These are phyloP conservation scores for Colletotrichum gloeosporioides DNA, from an alignment of 2,329 filamentous ascomycete genomes.

Conservation along the genomic window DNA sequence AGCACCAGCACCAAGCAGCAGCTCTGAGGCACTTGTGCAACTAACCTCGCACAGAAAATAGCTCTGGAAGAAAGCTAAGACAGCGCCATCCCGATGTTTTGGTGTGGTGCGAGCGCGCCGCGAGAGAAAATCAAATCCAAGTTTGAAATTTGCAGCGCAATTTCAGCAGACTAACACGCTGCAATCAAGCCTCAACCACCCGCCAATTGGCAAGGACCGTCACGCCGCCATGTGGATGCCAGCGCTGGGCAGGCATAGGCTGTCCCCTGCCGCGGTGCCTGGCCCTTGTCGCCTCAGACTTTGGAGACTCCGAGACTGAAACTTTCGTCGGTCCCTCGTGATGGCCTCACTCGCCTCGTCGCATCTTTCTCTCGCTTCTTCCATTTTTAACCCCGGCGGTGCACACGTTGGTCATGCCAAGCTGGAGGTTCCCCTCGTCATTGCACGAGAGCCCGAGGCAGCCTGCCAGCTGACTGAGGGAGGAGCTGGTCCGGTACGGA, in stretches of 20 bases:
- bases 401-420: not conserved
- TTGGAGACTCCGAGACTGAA: constrained; percentile 9
- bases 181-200: not conserved
- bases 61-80: not conserved
- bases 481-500: not conserved
- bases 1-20: not conserved
- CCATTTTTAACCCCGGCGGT: not conserved
- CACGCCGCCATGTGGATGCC: not conserved
- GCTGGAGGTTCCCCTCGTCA: not conserved
- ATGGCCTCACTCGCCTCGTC: constrained; percentile 19
- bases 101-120: not conserved
- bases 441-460: not conserved
- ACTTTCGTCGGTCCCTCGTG: constrained; percentile 15
- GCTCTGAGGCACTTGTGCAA: not conserved
- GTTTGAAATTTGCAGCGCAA: not conserved
- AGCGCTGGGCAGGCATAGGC: not conserved
- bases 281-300: constrained; percentile 16
- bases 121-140: not conserved
- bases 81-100: not conserved
- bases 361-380: constrained; percentile 1
- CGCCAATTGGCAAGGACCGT: not conserved
- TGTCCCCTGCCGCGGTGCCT: not conserved
- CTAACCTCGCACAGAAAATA: not conserved
- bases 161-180: not conserved
- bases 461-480: not conserved